Base-by-base conservation (phyloP, 2,329 filamentous ascomycete species). In the Aspergillus phoenicis region DNA sequence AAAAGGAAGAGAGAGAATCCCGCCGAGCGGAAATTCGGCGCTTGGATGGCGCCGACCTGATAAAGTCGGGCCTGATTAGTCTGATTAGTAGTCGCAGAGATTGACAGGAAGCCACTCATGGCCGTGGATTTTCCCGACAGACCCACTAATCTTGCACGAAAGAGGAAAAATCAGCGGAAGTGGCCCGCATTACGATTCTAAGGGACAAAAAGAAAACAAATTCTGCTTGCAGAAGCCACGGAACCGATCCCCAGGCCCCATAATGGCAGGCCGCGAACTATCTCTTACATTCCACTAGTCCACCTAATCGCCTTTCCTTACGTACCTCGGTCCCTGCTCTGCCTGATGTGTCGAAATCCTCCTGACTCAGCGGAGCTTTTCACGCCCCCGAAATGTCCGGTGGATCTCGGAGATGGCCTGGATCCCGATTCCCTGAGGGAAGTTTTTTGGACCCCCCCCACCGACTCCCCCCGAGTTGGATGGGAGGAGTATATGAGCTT, bases 381-480 rank as follows among this genome's bases (percentile, higher is more conserved):
- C 7, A 15, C 5, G 13, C 33, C 2, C 11, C 45, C 45, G 45
- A 49, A 49, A 7, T 47, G 58, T 52, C 58, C 52, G 30, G 36
- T 20, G 45, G 24, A 30, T 49, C 45, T 49, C 45, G 45, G 45
- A 49, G 24, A 30, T 49, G 24, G 60, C 48, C n/a, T 45, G 49
- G 20, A 45, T 47, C 38, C 61, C 53, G 36, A 55, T 49, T 52
- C 28, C 62, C n/a, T 36, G 10, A 49, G 57, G 51, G 51, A 57
- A 30, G 20, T 45, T 45, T 45, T 22, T 13, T 20, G 41, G 33
- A 30, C 10, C 8, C 10, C 17, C 20, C 41, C 39, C 30, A 41
- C 39, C 17, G 24, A 17, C 39, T 30, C 39, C 24, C 17, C 20
- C 11, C 11, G 7, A 17, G 52, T 24, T 45, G 38, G 8, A n/a